phyloP scores from a whole-genome alignment of 2,329 filamentous ascomycete species.

The Hyphodiscus sp. region DNA sequence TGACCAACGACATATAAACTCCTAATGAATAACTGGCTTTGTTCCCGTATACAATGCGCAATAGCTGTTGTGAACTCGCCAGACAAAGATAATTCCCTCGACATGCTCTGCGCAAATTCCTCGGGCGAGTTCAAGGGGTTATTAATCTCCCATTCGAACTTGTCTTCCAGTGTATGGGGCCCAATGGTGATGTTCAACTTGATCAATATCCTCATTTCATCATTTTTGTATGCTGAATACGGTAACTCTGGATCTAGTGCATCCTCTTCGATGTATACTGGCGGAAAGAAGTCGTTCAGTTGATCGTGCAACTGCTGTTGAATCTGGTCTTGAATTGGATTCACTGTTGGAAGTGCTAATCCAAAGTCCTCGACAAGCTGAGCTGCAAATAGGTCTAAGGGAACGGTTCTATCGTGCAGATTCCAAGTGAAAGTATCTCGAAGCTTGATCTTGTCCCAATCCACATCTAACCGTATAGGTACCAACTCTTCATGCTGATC shows the following conservation, averaged over 20 bases:
- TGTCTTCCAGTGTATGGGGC: slow-evolving; percentile 86
- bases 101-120: slow-evolving; percentile 86
- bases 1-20: slow-evolving; percentile 91
- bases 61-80: slow-evolving; percentile 97
- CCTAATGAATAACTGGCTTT: slow-evolving; percentile 88
- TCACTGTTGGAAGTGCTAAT: slow-evolving; percentile 62
- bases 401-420: slow-evolving; percentile 79
- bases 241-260: slow-evolving; percentile 83
- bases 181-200: slow-evolving; percentile 98
- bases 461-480: slow-evolving; percentile 84
- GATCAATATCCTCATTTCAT: slow-evolving; percentile 94
- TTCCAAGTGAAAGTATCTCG: slow-evolving; percentile 99
- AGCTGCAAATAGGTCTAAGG: slow-evolving; percentile 75
- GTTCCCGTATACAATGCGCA: slow-evolving; percentile 94
- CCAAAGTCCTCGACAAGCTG: slow-evolving; percentile 91
- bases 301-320: slow-evolving; percentile 76
- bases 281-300: slow-evolving; percentile 86
- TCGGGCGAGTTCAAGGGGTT: slow-evolving; percentile 90
- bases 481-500: slow-evolving; percentile 90
- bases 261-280: slow-evolving; percentile 84
- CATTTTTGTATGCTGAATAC: slow-evolving; percentile 94
- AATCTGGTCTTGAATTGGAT: slow-evolving; percentile 56
- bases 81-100: slow-evolving; percentile 79
- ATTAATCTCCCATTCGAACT: slow-evolving; percentile 99
- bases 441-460: slow-evolving; percentile 91